Evolutionary conservation across 2,329 filamentous ascomycete species (phyloP), one percentile per base, ranked within the genome.

Genomic region (Aspergillus sclerotialis): DNA sequence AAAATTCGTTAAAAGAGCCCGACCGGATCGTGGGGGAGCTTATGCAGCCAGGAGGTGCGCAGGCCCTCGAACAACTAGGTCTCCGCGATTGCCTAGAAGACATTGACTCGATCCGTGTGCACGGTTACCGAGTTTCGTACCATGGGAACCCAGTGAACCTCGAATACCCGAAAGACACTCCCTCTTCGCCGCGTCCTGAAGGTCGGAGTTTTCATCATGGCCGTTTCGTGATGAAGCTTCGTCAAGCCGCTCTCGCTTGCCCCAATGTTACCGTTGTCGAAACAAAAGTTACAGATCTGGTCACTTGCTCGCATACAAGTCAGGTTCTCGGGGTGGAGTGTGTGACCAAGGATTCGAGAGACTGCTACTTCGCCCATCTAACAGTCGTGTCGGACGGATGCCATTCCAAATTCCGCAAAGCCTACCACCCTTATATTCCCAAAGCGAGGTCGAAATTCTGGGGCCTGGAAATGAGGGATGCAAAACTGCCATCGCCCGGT

Each of bases 21-120:
- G 84, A 96, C 66, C 80, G 92, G 44, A 98, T 98, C 48, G 88
- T 98, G 30, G 92, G 92, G 50, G 92, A 98, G 67, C 68, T 98
- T 45, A 69, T 98, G 50, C 92, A 98, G 64, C 92, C 92, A 0
- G 92, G 92, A 32, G 92, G 92, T 32, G 80, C 94, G 21, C 70
- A 77, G 33, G 84, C 92, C 6, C 70, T 98, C 51, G 75, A 80
- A 53, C 78, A 84, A 56, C 69, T 98, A 32, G 92, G 92, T 3
- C 65, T 98, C 44, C 72, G 70, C 35, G 77, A 89, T 50, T 94
- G 87, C 56, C 66, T 96, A 39, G 87, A 96, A 39, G 84, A 68
- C 37, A 96, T 98, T 50, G 92, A 98, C 56, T 80, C 88, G 4
- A 73, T 94, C 30, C 73, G 78, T 14, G 88, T 86, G 50, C 72